phyloP scores from a whole-genome alignment of 495 filamentous ascomycete genomes.

The Elasticomyces elasticus region DNA sequence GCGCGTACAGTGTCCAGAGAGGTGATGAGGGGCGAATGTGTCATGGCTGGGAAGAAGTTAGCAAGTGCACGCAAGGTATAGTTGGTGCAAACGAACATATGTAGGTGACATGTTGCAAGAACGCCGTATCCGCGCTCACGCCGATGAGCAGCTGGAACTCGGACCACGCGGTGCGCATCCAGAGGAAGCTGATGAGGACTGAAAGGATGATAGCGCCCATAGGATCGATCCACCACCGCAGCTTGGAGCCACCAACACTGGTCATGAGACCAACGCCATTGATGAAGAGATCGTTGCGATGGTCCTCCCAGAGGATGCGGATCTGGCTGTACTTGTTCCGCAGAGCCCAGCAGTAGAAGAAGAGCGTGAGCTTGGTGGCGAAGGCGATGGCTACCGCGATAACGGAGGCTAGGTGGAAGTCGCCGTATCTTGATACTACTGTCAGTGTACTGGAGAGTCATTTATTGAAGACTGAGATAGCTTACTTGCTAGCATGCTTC shows the following conservation, averaged over 20 bases:
- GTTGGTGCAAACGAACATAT: conserved; percentile 50
- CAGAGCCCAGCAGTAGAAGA: conserved; percentile 86
- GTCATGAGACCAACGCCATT: conserved; percentile 79
- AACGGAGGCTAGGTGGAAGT: conserved; percentile 75
- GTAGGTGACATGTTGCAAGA: conserved; percentile 91
- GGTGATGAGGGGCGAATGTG: conserved; percentile 68
- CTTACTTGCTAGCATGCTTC: conserved; percentile 25
- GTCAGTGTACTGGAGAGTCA: too few species aligned
- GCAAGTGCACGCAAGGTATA: neutral
- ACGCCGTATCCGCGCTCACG: conserved; percentile 71
- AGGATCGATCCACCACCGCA: conserved; percentile 92
- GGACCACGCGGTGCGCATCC: conserved; percentile 73
- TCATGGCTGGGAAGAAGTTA: conserved; percentile 48
- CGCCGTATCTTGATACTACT: conserved; percentile 22
- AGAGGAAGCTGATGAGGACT: conserved; percentile 61
- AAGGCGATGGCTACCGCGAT: conserved; percentile 84
- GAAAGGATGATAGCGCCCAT: conserved; percentile 83
- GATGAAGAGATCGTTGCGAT: conserved; percentile 39
- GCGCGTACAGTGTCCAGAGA: conserved; percentile 91
- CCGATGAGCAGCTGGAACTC: conserved; percentile 90
- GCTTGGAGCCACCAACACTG: conserved; percentile 75
- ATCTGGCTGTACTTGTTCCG: conserved; percentile 84
- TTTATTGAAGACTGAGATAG: neutral
- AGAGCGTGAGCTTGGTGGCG: conserved; percentile 68
- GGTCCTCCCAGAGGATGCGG: conserved; percentile 67